These are phyloP conservation scores for Dryas integrifolia DNA, from an alignment of 331 rosid genomes.

Conservation along the genomic window DNA sequence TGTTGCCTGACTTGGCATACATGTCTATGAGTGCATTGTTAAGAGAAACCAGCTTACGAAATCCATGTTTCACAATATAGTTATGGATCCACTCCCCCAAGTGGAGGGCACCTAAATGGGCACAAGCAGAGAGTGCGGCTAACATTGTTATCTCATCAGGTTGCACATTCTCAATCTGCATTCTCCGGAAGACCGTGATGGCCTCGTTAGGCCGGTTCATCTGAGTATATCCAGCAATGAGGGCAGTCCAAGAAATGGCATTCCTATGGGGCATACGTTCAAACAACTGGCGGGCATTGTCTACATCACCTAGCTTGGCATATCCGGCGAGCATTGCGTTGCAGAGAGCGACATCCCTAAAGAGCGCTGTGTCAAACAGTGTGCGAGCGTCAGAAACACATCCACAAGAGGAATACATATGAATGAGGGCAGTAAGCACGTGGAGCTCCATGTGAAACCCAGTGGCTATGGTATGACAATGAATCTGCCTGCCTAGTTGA, in stretches of 20 bases:
- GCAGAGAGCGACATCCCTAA: slow-evolving; percentile 39
- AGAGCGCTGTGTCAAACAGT: slow-evolving; percentile 37
- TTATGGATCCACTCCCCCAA: slow-evolving; percentile 62
- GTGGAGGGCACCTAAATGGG: slow-evolving; percentile 57
- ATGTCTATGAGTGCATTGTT: slow-evolving; percentile 63
- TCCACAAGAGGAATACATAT: slow-evolving; percentile 51
- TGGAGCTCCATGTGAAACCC: slow-evolving; percentile 37
- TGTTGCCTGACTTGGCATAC: slow-evolving; percentile 68
- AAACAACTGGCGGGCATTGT: slow-evolving; percentile 51
- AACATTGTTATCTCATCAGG: slow-evolving; percentile 58
- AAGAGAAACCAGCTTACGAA: slow-evolving; percentile 40
- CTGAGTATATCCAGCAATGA: slow-evolving; percentile 56
- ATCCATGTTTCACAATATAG: slow-evolving; percentile 41
- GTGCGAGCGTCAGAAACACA: slow-evolving; percentile 45
- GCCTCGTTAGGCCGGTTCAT: slow-evolving; percentile 47
- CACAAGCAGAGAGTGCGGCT: slow-evolving; percentile 66
- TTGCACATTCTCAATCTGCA: slow-evolving; percentile 56
- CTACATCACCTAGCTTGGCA: slow-evolving; percentile 50
- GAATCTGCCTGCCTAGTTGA: slow-evolving; percentile 44
- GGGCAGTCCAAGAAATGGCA: slow-evolving; percentile 67
- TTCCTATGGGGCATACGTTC: slow-evolving; percentile 48
- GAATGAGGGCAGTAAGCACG: slow-evolving; percentile 47
- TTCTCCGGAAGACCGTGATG: slow-evolving; percentile 43
- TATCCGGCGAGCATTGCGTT: slow-evolving; percentile 61
- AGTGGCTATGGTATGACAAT: slow-evolving; percentile 43